Conservation (phyloP, 257 asterid species). For the Mentha longifolia region DNA sequence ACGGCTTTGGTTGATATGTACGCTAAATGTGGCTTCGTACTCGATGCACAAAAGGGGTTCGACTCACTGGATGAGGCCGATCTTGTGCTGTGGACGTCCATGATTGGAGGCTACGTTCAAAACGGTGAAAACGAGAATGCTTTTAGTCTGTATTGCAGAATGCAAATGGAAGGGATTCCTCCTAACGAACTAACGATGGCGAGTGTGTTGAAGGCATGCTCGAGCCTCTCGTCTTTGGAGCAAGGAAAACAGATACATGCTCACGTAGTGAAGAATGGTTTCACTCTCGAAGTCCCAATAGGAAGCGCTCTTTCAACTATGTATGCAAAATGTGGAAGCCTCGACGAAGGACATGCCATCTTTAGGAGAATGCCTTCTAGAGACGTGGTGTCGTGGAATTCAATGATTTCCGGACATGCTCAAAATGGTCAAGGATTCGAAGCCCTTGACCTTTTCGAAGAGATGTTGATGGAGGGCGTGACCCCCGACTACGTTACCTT, state of each 20-base stretch:
- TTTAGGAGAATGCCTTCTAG: conserved; percentile 73
- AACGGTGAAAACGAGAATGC: conserved; percentile 79
- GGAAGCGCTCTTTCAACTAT: conserved; percentile 91
- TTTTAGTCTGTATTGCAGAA: conserved; percentile 62
- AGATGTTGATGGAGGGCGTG: conserved; percentile 62
- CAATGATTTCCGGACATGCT: conserved; percentile 89
- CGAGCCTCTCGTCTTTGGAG: conserved; percentile 77
- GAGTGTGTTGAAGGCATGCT: conserved; percentile 79
- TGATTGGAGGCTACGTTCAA: conserved; percentile 81
- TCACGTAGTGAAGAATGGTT: conserved; percentile 69
- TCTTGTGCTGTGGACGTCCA: conserved; percentile 83
- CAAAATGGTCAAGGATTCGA: conserved; percentile 74
- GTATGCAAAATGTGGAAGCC: conserved; percentile 85
- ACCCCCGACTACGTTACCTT: conserved; percentile 75
- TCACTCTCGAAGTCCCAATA: conserved; percentile 70
- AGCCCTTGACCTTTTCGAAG: conserved; percentile 79
- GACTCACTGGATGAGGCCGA: conserved; percentile 63
- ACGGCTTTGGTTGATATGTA: conserved; percentile 91
- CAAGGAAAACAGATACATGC: conserved; percentile 88
- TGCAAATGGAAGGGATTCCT: conserved; percentile 63
- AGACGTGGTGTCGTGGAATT: conserved; percentile 85
- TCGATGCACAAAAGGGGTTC: conserved; percentile 72
- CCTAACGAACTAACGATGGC: conserved; percentile 86
- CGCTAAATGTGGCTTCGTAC: conserved; percentile 70
- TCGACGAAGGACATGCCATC: conserved; percentile 55